Evolutionary conservation across 176 grass and related monocot genomes (phyloP), one percentile per base, ranked within the genome.

Genomic region (Metroxylon sagu): DNA sequence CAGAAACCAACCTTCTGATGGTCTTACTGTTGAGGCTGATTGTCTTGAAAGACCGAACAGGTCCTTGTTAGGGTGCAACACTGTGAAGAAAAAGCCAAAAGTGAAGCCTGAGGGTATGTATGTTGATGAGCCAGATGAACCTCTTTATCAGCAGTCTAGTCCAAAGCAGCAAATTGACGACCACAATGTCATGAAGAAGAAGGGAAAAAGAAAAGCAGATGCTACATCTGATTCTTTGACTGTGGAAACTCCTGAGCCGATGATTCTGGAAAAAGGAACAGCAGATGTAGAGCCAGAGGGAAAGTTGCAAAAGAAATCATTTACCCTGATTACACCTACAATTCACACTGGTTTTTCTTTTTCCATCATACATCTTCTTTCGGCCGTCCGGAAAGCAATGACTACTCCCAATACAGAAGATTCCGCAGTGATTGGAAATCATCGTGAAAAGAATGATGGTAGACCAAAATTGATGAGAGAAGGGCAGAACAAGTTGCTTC

Each of bases 261-360:
- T 53, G 14, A 50, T 78, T 50, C 67, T 73, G 10, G 81, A 83
- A 71, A 73, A 69, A 62, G 65, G 43, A 68, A 71, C 70, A 49
- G 69, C 56, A 16, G 67, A 79, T 15, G 67, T 74, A 65, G 93
- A 92, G 68, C 76, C 82, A 26, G 88, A 92, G 82, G 26, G 26
- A 67, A 97, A 91, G 66, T 84, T 73, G 25, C 77, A 85, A 71
- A 98, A 98, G 63, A 92, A 92, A 63, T 54, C 67, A 56, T 83
- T 83, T 74, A 75, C 81, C 50, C 78, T 89, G 60, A 92, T 98
- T 66, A 85, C 81, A 49, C 93, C 93, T 57, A 92, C 88, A 28
- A 98, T 98, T 54, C 88, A 92, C 79, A 83, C 88, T 0, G 84
- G 88, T 19, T 98, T 98, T 85, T 98, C 88, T 49, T 98, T 98